Percentiles rank a stretch among this genome's conserved stretches.
These are phyloP conservation scores for Kitagawia praeruptora DNA, from an alignment of 129 eudicot species.

Conservation along the genomic window DNA sequence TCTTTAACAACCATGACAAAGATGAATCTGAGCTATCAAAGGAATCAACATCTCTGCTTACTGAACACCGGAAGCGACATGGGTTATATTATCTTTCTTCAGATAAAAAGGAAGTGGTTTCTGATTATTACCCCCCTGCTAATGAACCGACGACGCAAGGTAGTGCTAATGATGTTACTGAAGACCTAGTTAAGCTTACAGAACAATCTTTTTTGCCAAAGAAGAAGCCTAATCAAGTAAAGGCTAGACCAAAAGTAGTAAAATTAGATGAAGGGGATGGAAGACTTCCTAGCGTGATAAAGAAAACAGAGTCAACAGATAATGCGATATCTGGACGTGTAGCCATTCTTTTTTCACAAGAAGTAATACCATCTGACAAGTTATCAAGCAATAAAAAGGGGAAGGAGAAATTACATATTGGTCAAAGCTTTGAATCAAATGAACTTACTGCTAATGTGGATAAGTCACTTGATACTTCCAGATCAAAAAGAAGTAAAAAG, in stretches of 20 bases:
- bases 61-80: conserved; percentile 76
- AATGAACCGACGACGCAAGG: conserved; percentile 40
- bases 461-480: conserved; percentile 25
- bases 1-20: conserved; percentile 19
- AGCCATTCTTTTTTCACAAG: conserved; percentile 27
- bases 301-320: conserved; percentile 33
- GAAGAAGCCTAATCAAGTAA: conserved; percentile 47
- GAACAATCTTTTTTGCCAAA: conserved; percentile 58
- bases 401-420: conserved; percentile 28
- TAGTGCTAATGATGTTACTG: conserved; percentile 31
- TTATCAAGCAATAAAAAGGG: conserved; percentile 38
- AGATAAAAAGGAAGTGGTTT: conserved; percentile 31
- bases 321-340: conserved; percentile 77
- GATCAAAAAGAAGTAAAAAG: conserved; percentile 53
- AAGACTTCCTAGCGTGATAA: conserved; percentile 11
- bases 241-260: conserved; percentile 86
- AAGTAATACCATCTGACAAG: conserved; percentile 23
- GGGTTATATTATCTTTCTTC: conserved; percentile 84
- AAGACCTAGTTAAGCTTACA: conserved; percentile 78
- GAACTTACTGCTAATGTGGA: conserved; percentile 17
- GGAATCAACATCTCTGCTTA: conserved; percentile 65
- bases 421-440: conserved; percentile 18
- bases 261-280: conserved; percentile 71
- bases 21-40: conserved; percentile 52
- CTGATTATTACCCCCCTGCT: conserved; percentile 72